Evolutionary conservation across 2,329 filamentous ascomycete species (phyloP).

Genomic region (Fusarium sterilihyphosum): DNA sequence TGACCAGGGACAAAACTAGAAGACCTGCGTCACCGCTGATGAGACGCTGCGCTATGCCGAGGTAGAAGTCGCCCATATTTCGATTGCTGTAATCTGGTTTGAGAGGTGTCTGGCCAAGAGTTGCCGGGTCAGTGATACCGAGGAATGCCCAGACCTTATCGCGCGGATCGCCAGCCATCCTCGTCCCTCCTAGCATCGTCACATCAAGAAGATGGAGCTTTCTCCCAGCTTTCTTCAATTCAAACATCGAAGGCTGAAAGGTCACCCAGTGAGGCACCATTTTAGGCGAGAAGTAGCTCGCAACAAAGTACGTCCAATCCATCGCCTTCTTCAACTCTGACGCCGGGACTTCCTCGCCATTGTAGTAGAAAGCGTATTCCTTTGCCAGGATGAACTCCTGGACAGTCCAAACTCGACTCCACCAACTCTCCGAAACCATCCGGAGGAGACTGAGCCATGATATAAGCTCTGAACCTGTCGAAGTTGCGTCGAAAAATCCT

Average conservation of each 20-base stretch:
- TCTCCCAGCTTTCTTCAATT: not conserved
- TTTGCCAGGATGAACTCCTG: constrained; percentile 19
- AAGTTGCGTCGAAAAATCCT: constrained; percentile 11
- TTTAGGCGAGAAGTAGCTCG: not conserved
- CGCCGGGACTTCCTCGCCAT: not conserved
- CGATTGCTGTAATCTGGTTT: constrained; percentile 3
- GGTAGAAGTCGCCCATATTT: constrained; percentile 17
- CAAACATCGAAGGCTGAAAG: constrained; percentile 19
- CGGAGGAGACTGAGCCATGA: constrained; percentile 4
- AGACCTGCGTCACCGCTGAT: constrained; percentile 1
- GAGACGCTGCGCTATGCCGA: constrained; percentile 7
- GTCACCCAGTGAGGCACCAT: not conserved
- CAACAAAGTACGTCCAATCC: constrained; percentile 23
- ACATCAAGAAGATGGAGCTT: constrained; percentile 5
- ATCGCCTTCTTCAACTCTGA: constrained; percentile 8
- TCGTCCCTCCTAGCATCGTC: constrained; percentile 6
- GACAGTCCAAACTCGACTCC: constrained; percentile 24
- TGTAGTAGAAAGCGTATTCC: constrained; percentile 7
- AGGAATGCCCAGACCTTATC: constrained; percentile 25
- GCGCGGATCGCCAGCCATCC: constrained; percentile 11
- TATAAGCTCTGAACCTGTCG: not conserved
- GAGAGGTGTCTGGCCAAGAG: not conserved
- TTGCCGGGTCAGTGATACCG: not conserved
- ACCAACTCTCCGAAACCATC: constrained; percentile 16
- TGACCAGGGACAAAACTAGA: not conserved